Evolutionary conservation across 1,284 basidiomycete genomes (phyloP), one percentile per base, ranked within the genome.

Genomic region (Cryptococcus maquisensis): DNA sequence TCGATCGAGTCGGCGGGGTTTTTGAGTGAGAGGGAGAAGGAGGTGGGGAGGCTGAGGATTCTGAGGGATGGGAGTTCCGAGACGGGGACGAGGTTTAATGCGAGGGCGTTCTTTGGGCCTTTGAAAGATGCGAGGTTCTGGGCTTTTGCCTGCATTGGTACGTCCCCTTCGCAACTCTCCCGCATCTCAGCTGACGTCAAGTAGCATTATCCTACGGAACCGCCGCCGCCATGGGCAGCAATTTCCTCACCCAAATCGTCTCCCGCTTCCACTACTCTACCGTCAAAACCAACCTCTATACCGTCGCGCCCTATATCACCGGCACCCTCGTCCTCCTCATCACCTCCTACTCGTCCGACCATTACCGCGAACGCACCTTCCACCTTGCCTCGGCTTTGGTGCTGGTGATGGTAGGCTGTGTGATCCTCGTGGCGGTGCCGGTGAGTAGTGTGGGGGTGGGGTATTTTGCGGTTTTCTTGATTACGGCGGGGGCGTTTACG

Each of bases 201-300:
- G 36, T 16, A 55, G 61, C 61, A 9, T 39, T 63, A 9, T 61
- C 56, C 32, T 66, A 66, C 50, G 61, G 61, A 5, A 52, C 46
- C 24, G 61, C 61, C 41, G 49, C 54, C 5, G 45, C 56, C 13
- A 57, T 61, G 15, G 65, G 59, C 3, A 51, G 55, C 21, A 64
- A 55, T 50, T 66, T 66, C 54, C 47, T 66, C 8, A 64, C 64
- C 7, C 62, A 64, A 36, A 64, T 66, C 54, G 55, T 66, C 51
- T 57, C 57, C 18, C 60, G 64, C 24, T 61, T 66, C 56, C 47
- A 52, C 18, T 68, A 52, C 52, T 57, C 56, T 8, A 55, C 53
- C 1, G 63, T 68, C 47, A 68, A 68, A 45, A 68, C 66, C 49
- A 68, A 68, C 44, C 53, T 68, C 4, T 68, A 55, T 47, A 66